Percentiles rank a stretch among this genome's conserved stretches.
These are phyloP conservation scores for Schizophyllum commune DNA, from an alignment of 1,284 basidiomycete species.

Conservation along the genomic window DNA sequence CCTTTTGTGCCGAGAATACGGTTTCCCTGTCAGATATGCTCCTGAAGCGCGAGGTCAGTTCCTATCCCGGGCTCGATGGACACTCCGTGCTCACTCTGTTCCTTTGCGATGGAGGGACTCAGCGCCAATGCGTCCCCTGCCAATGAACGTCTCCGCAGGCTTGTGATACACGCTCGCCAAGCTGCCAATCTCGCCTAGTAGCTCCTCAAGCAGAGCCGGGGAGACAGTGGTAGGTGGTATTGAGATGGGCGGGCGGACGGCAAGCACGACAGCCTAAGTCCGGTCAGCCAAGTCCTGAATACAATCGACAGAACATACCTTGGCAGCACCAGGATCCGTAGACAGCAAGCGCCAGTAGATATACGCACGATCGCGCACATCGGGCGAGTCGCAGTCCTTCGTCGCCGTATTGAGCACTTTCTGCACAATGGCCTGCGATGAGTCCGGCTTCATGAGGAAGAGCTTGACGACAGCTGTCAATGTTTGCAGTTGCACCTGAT, in stretches of 20 bases:
- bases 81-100: conserved; percentile 55
- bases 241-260: conserved; percentile 87
- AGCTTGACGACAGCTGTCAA: conserved; percentile 96
- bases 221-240: conserved; percentile 88
- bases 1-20: conserved; percentile 68
- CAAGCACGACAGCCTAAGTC: conserved; percentile 80
- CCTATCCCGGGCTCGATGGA: conserved; percentile 7
- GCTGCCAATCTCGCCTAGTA: conserved; percentile 81
- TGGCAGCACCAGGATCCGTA: conserved; percentile 89
- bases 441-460: conserved; percentile 91
- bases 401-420: conserved; percentile 89
- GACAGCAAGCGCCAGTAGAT: conserved; percentile 95
- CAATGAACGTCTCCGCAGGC: conserved; percentile 87
- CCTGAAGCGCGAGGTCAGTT: conserved; percentile 4
- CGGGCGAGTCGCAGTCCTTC: conserved; percentile 94
- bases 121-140: conserved; percentile 76
- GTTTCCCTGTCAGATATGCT: conserved; percentile 45
- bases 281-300: neutral
- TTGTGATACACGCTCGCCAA: conserved; percentile 95
- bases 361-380: conserved; percentile 93
- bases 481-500: conserved; percentile 86
- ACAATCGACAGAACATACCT: conserved; percentile 35
- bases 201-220: conserved; percentile 86
- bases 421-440: conserved; percentile 86
- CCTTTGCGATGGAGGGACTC: conserved; percentile 73